Evolutionary conservation across 768 basidiomycete genomes (phyloP), one percentile per base, ranked within the genome.

Genomic region (Naganishia vaughanmartiniae): DNA sequence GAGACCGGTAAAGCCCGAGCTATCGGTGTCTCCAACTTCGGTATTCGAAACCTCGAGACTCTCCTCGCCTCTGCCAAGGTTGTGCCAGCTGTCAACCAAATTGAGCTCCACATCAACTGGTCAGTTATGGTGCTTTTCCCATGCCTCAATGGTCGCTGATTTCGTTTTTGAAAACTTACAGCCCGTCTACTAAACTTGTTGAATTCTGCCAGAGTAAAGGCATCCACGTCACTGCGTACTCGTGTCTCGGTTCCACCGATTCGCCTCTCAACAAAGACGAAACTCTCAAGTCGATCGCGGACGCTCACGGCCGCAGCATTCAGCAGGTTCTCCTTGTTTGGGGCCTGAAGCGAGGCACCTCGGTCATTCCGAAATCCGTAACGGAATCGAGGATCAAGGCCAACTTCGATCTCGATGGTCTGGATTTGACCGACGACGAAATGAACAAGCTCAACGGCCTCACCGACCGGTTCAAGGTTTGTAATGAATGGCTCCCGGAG

Each of bases 21-120:
- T 33, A 77, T 78, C 74, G 91, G 91, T 48, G 87, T 88, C 45
- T 90, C 89, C 73, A 92, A 92, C 84, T 89, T 87, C 79, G 86
- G 85, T 12, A 83, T 88, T 78, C 81, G 79, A 71, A 86, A 88
- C 78, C 83, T 93, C n/a, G 86, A 90, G 76, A 85, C 88, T 73
- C 85, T 92, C 66, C 83, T 90, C 48, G 84, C 87, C 26, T 83
- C 82, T 0, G 89, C 87, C 51, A 85, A 86, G 72, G 84, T 89
- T 74, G 82, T 85, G 24, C 89, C 89, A 19, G 87, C 86, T 48
- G 84, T 87, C 21, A 87, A 90, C 75, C 89, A 90, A 78, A 77
- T 87, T 26, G 86, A 87, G 75, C 80, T 87, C 4, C 67, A 65
- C 60, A 42, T 31, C 48, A 7, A 17, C 33, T 34, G 28, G 54